Conservation (phyloP, 2,329 filamentous ascomycete genomes). For the Alternaria sp. region DNA sequence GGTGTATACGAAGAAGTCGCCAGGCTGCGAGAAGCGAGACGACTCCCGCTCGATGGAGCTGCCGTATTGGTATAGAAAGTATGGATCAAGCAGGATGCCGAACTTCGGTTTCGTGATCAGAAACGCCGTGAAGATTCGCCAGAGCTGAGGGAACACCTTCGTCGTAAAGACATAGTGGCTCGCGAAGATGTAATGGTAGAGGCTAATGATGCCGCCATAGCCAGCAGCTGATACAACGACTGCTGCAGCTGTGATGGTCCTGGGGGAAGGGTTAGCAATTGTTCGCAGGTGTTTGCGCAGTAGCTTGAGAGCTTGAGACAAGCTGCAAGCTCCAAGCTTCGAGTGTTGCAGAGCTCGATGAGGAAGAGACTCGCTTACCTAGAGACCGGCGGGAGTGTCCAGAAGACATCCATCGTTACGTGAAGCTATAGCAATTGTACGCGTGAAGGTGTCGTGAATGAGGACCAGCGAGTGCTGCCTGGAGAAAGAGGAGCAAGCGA, state of each 20-base stretch:
- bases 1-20: constrained; percentile 83
- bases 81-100: constrained; percentile 75
- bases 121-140: constrained; percentile 68
- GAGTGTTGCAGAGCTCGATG: constrained; percentile 1
- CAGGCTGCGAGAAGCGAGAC: constrained; percentile 75
- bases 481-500: constrained; percentile 29
- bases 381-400: constrained; percentile 71
- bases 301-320: neutral
- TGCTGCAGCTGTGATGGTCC: constrained; percentile 72
- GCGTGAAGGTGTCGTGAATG: constrained; percentile 29
- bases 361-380: constrained; percentile 60
- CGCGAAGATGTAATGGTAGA: constrained; percentile 64
- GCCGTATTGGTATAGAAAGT: constrained; percentile 81
- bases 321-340: neutral
- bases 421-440: constrained; percentile 31
- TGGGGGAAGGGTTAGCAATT: constrained; percentile 61
- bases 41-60: constrained; percentile 77
- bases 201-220: constrained; percentile 65
- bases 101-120: constrained; percentile 65
- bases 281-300: neutral
- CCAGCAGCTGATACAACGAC: constrained; percentile 70
- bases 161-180: constrained; percentile 64
- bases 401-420: constrained; percentile 67
- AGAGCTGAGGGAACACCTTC: constrained; percentile 63
- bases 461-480: constrained; percentile 50